phyloP scores from a whole-genome alignment of 768 basidiomycete genomes.

The Crassisporium funariophilum region DNA sequence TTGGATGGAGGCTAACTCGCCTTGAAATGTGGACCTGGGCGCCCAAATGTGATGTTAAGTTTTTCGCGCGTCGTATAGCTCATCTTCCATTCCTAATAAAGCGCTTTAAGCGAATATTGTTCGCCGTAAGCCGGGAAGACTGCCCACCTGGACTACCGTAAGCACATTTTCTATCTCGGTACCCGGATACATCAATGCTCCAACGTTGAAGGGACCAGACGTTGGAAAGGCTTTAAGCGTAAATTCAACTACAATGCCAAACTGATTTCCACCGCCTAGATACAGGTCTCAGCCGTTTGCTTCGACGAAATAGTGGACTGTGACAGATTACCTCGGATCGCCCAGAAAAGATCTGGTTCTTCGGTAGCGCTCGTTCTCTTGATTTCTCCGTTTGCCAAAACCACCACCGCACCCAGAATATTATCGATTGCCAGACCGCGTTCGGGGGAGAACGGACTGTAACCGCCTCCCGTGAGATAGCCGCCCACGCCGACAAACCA shows the following conservation, averaged over 20 bases:
- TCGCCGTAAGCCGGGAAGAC: not conserved
- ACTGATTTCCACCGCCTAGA: constrained; percentile 23
- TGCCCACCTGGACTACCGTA: constrained; percentile 5
- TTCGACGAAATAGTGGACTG: not conserved
- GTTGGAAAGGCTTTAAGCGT: constrained; percentile 15
- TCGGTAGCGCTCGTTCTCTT: constrained; percentile 14
- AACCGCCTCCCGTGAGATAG: constrained; percentile 14
- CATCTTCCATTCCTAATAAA: constrained; percentile 12
- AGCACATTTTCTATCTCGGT: constrained; percentile 5
- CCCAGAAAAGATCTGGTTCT: constrained; percentile 28
- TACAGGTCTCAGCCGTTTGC: not conserved
- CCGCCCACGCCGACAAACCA: constrained; percentile 17
- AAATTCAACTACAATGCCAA: constrained; percentile 24
- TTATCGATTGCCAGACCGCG: constrained; percentile 17
- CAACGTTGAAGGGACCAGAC: constrained; percentile 9
- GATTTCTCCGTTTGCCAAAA: constrained; percentile 22
- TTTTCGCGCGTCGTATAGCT: constrained; percentile 7
- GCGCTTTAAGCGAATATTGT: not conserved
- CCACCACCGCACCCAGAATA: constrained; percentile 19
- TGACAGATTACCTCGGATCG: constrained; percentile 21
- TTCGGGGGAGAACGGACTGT: constrained; percentile 22
- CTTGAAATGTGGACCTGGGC: constrained; percentile 11
- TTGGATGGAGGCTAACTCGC: not conserved
- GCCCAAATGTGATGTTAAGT: constrained; percentile 9
- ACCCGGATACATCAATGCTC: constrained; percentile 6